Evolutionary conservation across 257 asterid genomes (phyloP), one percentile per base, ranked within the genome.

Genomic region (Sherardia arvensis): DNA sequence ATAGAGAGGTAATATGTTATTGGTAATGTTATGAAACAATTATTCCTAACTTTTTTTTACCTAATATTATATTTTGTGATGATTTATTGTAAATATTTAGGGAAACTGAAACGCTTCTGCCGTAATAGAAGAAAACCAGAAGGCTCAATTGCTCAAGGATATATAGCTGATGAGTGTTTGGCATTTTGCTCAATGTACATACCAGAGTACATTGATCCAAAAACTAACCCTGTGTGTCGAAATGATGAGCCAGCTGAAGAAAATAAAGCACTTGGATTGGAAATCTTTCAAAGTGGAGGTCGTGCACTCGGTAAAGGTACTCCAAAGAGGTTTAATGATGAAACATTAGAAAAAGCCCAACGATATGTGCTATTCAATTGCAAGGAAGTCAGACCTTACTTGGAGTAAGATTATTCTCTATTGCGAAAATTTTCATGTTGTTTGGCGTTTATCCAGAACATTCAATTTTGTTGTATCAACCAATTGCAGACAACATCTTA

Each of bases 301-400:
- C 63, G 33, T 15, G 36, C 45, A 10, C 33, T 55, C 25, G 45
- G 47, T 23, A 55, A 55, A 38, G 54, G 45, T 15, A n/a, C 3
- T 2, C 14, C 30, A 17, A 47, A 4, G 4, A 17, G 5, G 4
- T 55, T 56, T 38, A 30, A 40, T 17, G 9, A 30, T 12, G 51
- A 45, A 26, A 29, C 57, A 34, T 6, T 56, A 3, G n/a, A 15
- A 34, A 67, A 56, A 8, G 65, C 32, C 6, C 65, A 57, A 40
- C 18, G 9, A 28, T 67, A 67, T 27, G 48, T 66, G 5, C 21
- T 66, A 14, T 61, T 67, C 8, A 67, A 57, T 56, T 57, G 65
- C 21, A 21, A 47, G 8, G 3, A 29, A 23, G 30, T 57, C n/a
- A 5, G 1, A 18, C 23, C 71, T 1, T 51, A 30, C 27, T 49